Percentiles rank a stretch among this genome's conserved stretches.
These are phyloP conservation scores for Curvularia verruculosa DNA, from an alignment of 2,329 filamentous ascomycete species.

Conservation along the genomic window DNA sequence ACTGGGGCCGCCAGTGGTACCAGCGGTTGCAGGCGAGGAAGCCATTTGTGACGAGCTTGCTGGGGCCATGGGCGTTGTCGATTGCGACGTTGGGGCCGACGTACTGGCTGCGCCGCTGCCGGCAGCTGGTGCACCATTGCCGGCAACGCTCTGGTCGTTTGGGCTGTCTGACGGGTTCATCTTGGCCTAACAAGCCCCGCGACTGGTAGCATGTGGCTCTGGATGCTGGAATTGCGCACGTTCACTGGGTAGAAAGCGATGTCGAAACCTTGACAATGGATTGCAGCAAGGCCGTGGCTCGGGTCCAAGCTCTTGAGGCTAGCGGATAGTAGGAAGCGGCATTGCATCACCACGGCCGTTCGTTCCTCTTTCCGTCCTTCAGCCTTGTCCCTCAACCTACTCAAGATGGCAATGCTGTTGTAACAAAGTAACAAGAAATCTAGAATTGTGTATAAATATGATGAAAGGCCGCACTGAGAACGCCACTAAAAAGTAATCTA, in stretches of 20 bases:
- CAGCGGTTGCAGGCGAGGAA: conserved; percentile 26
- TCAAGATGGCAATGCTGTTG: no score
- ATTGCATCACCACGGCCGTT: conserved; percentile 6
- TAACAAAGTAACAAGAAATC: neutral
- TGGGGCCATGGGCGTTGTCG: conserved; percentile 26
- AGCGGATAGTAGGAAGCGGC: conserved; percentile 6
- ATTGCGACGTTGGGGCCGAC: conserved; percentile 26
- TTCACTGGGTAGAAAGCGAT: neutral
- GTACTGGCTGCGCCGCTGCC: conserved; percentile 25
- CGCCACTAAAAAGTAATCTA: neutral
- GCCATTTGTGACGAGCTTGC: conserved; percentile 40
- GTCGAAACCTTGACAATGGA: conserved; percentile 3
- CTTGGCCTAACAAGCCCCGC: conserved; percentile 11
- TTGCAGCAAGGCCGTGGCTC: conserved; percentile 4
- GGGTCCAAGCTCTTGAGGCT: conserved; percentile 14
- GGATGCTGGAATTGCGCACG: conserved; percentile 11
- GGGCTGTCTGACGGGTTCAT: conserved; percentile 29
- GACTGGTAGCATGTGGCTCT: conserved; percentile 16
- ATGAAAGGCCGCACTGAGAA: neutral
- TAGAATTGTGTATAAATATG: neutral
- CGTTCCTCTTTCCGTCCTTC: no score
- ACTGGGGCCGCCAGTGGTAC: conserved; percentile 20
- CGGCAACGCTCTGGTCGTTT: conserved; percentile 14
- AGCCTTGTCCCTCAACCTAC: neutral
- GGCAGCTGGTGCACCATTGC: conserved; percentile 29